Conservation (phyloP, 306 rosid genomes). For the Phaseolus lunatus region DNA sequence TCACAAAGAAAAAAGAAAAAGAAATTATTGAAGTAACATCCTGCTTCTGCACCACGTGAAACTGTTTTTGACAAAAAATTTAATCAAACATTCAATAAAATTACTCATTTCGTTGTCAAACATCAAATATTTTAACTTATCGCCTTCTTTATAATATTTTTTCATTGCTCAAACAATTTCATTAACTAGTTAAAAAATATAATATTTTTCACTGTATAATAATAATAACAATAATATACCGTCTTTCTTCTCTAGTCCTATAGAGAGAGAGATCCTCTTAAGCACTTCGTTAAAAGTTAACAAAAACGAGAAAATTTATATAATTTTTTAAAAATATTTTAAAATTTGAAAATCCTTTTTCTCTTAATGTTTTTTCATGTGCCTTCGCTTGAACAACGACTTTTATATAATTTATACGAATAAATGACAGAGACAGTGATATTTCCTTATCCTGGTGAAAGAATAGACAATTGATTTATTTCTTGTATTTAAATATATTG, state of each 20-base stretch:
- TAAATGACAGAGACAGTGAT: not conserved
- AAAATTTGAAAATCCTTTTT: not conserved
- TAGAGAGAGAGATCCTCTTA: not conserved
- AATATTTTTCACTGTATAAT: no score
- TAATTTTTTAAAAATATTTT: not conserved
- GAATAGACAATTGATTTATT: no score
- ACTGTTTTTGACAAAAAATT: constrained; percentile 44
- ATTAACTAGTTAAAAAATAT: not conserved
- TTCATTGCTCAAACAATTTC: not conserved
- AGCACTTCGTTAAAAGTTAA: not conserved
- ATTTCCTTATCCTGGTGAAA: not conserved
- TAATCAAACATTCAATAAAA: not conserved
- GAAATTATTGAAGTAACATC: constrained; percentile 27
- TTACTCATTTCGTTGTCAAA: constrained; percentile 39
- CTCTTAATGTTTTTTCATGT: not conserved
- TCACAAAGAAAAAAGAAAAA: not conserved
- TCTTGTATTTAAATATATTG: not conserved
- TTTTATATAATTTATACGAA: not conserved
- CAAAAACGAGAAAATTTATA: no score
- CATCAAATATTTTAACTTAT: not conserved
- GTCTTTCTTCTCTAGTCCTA: not conserved
- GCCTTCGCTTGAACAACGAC: not conserved
- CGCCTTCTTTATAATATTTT: not conserved
- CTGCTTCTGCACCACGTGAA: constrained; percentile 57
- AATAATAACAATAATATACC: not conserved